Percentiles rank a stretch among this genome's conserved stretches.
Conservation (phyloP, 345 rosid genomes). For the Triadica sebifera region DNA sequence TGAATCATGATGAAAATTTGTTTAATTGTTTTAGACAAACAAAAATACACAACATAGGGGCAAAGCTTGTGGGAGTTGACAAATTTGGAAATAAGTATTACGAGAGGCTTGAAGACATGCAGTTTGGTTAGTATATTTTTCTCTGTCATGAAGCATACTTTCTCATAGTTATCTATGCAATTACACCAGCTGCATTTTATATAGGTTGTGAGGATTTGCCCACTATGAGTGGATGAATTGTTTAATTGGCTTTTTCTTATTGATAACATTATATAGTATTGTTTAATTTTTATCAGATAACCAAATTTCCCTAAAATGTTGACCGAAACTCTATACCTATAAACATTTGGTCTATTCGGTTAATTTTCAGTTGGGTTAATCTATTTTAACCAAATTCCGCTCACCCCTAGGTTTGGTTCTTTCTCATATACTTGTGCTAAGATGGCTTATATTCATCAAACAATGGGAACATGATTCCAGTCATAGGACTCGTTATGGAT, state of each 20-base stretch:
- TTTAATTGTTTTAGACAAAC: constrained; percentile 69
- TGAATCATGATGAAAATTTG: constrained; percentile 2
- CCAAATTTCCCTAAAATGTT: no score
- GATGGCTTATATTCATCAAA: background rate
- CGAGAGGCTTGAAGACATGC: constrained; percentile 66
- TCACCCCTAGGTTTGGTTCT: background rate
- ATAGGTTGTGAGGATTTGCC: background rate
- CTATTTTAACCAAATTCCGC: no score
- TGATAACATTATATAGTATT: background rate
- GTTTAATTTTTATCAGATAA: no score
- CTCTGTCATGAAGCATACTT: no score
- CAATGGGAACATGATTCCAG: background rate
- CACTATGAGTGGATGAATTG: background rate
- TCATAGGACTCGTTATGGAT: background rate
- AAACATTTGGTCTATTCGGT: no score
- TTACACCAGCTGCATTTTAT: no score
- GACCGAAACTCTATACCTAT: no score
- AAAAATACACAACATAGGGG: constrained; percentile 86
- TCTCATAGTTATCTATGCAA: no score
- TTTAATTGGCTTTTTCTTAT: background rate
- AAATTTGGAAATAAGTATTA: constrained; percentile 90
- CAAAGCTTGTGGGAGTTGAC: constrained; percentile 79
- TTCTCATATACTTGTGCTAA: background rate
- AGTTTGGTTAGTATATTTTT: constrained; percentile 53
- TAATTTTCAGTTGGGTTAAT: no score